Conservation (phyloP, 352 stramenopile genomes). For the Phytopythium delawarense region DNA sequence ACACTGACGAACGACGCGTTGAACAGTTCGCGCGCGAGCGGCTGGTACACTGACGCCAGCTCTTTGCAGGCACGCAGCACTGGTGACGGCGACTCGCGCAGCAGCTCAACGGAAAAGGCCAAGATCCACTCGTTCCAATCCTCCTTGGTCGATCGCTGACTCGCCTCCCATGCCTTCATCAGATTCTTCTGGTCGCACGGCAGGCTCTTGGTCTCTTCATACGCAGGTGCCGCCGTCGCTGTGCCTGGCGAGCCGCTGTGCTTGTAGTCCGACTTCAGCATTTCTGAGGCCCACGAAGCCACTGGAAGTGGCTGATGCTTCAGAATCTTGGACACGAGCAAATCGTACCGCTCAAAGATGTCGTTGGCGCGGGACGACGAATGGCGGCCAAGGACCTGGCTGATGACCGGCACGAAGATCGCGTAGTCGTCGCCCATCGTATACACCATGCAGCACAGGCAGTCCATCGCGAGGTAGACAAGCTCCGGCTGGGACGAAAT, state of each 20-base stretch:
- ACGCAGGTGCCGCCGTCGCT: background rate
- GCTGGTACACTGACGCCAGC: slow-evolving; percentile 97
- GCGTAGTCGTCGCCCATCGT: slow-evolving; percentile 88
- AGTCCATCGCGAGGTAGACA: slow-evolving; percentile 87
- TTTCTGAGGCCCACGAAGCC: slow-evolving; percentile 77
- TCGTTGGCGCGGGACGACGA: slow-evolving; percentile 59
- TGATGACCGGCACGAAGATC: slow-evolving; percentile 86
- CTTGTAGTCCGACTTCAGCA: slow-evolving; percentile 43
- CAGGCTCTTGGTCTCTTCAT: slow-evolving; percentile 72
- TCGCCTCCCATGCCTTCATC: slow-evolving; percentile 84
- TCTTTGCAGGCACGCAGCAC: slow-evolving; percentile 94
- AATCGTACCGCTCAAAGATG: slow-evolving; percentile 86
- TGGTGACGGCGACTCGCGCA: slow-evolving; percentile 95
- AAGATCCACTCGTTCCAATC: slow-evolving; percentile 99
- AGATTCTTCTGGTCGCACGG: slow-evolving; percentile 82
- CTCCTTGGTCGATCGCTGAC: slow-evolving; percentile 82
- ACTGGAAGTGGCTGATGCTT: slow-evolving; percentile 84
- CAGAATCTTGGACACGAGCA: slow-evolving; percentile 85
- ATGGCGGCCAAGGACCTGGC: slow-evolving; percentile 71
- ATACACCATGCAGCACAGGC: slow-evolving; percentile 86
- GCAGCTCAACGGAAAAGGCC: slow-evolving; percentile 95
- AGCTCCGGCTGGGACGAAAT: slow-evolving; percentile 80
- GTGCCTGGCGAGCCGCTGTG: slow-evolving; percentile 23
- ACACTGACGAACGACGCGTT: slow-evolving; percentile 99
- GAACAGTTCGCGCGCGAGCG: slow-evolving; percentile 97